Conservation (phyloP, 106 monocot species). For the Dioscorea zingiberensis region DNA sequence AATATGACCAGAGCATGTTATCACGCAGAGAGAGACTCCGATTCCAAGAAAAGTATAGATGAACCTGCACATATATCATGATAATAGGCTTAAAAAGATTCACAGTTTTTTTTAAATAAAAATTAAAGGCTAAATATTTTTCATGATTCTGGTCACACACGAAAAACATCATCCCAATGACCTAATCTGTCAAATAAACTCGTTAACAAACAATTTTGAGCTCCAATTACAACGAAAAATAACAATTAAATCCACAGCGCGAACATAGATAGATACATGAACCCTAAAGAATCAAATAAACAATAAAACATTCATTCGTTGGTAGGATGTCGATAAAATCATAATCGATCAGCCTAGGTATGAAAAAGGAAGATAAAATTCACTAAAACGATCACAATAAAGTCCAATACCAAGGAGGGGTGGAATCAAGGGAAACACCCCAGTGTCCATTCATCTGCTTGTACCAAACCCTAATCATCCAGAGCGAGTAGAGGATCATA, state of each 20-base stretch:
- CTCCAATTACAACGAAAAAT: not conserved
- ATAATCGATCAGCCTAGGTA: not conserved
- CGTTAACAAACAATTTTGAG: not conserved
- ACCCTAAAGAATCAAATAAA: not conserved
- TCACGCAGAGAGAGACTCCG: conserved; percentile 36
- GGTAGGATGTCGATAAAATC: too few species aligned
- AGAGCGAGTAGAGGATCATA: conserved; percentile 41
- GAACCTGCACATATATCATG: conserved; percentile 33
- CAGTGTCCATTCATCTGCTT: not conserved
- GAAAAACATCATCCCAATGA: not conserved
- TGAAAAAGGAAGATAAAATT: not conserved
- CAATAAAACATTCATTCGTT: not conserved
- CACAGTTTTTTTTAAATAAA: too few species aligned
- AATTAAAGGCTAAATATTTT: not conserved
- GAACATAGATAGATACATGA: not conserved
- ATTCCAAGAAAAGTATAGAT: conserved; percentile 49
- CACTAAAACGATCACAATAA: not conserved
- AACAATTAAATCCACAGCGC: not conserved
- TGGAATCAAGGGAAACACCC: not conserved
- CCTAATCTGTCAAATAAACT: too few species aligned
- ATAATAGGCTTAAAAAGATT: not conserved
- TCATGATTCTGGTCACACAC: not conserved
- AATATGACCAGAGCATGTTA: conserved; percentile 55
- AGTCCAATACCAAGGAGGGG: conserved; percentile 10
- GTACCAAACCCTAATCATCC: conserved; percentile 46